A percentile compares a stretch with the other conserved stretches of the same genome.
These are phyloP conservation scores for Neonectria punicea DNA, from an alignment of 2,329 filamentous ascomycete species.

Conservation along the genomic window DNA sequence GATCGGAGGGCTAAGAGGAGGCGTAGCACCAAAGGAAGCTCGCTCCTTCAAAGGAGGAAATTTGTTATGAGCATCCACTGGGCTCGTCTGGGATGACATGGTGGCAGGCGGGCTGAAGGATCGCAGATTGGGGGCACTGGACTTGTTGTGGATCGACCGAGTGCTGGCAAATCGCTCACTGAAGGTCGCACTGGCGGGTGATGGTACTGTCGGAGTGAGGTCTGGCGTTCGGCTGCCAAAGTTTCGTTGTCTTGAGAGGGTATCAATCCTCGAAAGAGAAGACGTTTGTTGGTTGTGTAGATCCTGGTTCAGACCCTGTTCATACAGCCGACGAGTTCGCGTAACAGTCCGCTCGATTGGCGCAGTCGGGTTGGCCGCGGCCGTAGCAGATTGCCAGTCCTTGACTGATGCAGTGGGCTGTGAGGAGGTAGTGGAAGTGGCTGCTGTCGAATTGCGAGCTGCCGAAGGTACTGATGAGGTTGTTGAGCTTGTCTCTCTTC, in stretches of 20 bases:
- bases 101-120: conserved; percentile 61
- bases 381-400: conserved; percentile 58
- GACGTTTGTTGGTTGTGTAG: conserved; percentile 83
- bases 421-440: conserved; percentile 83
- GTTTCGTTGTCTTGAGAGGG: conserved; percentile 72
- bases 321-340: conserved; percentile 81
- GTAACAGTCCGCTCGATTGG: conserved; percentile 72
- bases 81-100: conserved; percentile 51
- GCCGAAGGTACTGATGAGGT: conserved; percentile 76
- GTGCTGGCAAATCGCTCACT: conserved; percentile 59
- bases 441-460: conserved; percentile 83
- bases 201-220: conserved; percentile 55
- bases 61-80: conserved; percentile 51
- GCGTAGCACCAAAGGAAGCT: conserved; percentile 46
- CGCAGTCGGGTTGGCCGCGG: conserved; percentile 51
- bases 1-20: conserved; percentile 64
- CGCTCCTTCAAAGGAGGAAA: conserved; percentile 50
- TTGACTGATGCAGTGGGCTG: conserved; percentile 67
- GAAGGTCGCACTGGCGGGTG: conserved; percentile 57
- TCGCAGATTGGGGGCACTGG: conserved; percentile 76
- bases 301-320: conserved; percentile 82
- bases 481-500: conserved; percentile 88
- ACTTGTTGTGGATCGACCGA: conserved; percentile 60
- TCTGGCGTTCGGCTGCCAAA: conserved; percentile 63
- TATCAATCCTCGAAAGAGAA: conserved; percentile 82